Evolutionary conservation across 176 grass and related monocot genomes (phyloP), one percentile per base, ranked within the genome.

Genomic region (Melocanna baccifera): DNA sequence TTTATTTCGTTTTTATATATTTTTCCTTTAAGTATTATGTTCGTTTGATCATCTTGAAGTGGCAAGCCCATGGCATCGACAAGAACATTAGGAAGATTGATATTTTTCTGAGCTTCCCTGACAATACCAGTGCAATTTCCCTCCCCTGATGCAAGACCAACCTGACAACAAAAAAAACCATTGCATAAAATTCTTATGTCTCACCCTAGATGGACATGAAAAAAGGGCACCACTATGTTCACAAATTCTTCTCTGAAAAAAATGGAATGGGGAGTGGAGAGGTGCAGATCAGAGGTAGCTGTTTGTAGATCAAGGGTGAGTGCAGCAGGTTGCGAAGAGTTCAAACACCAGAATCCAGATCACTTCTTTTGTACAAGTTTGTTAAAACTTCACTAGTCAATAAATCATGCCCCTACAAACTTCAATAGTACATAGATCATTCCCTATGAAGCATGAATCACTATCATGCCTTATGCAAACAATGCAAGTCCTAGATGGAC

Each of bases 61-160:
- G 87, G 91, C 70, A 95, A 73, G 19, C 91, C 89, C 85, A 87
- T 85, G 4, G 91, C 93, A 58, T 98, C 96, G 18, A 98, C 96
- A 62, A 83, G 91, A 52, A 95, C 93, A 61, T 95, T 94, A 14
- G 88, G 79, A 73, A 98, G 73, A 22, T 84, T 75, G 29, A 98
- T 83, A 28, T 67, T 89, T 82, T 76, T 93, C 83, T 98, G 93
- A 53, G 89, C 91, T 14, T 90, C 81, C 73, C 96, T 95, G 4
- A 95, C 93, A 41, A 78, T 89, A 43, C 87, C 89, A 9, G 87
- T 95, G 86, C 90, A 94, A 71, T 92, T 93, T 8, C 96, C 96
- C 75, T 98, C 96, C 59, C 93, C 96, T 74, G 96, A 98, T 84
- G 96, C 93, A 83, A 98, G 82, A 47, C 89, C 93, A 88, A 98